Evolutionary conservation across 139 green algal species (phyloP), one percentile per base, ranked within the genome.

Genomic region (Deuterostichococcus epilithicus): DNA sequence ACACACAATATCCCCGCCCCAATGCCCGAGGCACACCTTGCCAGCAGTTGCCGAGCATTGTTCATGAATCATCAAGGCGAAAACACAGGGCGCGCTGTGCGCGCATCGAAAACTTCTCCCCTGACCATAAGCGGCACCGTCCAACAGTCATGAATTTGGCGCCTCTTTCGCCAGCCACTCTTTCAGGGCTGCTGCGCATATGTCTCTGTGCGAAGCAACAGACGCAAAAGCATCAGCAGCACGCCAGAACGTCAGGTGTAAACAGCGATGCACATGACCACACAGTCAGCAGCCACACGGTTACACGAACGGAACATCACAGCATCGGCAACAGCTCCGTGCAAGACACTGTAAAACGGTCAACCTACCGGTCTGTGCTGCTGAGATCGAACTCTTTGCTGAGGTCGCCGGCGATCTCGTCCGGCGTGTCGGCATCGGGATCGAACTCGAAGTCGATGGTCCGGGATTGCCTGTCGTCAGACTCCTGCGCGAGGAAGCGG

Each of bases 381-480:
- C 85, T 94, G 45, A 97, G 86, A 72, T 86, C 82, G 74, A 99
- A 97, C 86, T 97, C 90, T 71, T 94, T 86, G 28, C 86, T 87
- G 78, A 99, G 97, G 83, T 99, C 96, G 10, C 68, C 81, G 15
- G 94, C 94, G 58, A 99, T 92, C 38, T 90, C 93, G 67, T 97
- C 92, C 15, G 94, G 85, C 3, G 93, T 97, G 81, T 98, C 95
- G 3, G 79, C 82, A 32, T 96, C 90, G 18, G 91, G 89, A 76
- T 97, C 90, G 80, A 97, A 99, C 18, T 91, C 90, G 83, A 99
- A 99, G 77, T 98, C 93, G n/a, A 99, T 95, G 28, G 94, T 98
- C 65, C 88, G 83, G 6, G 78, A 77, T 22, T 73, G 60, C 25
- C 81, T 78, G 47, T 67, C 58, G 30, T 70, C 44, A 42, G 67